These are phyloP conservation scores for Colletotrichum orchidophilum DNA, from an alignment of 2,329 filamentous ascomycete genomes.

Conservation along the genomic window DNA sequence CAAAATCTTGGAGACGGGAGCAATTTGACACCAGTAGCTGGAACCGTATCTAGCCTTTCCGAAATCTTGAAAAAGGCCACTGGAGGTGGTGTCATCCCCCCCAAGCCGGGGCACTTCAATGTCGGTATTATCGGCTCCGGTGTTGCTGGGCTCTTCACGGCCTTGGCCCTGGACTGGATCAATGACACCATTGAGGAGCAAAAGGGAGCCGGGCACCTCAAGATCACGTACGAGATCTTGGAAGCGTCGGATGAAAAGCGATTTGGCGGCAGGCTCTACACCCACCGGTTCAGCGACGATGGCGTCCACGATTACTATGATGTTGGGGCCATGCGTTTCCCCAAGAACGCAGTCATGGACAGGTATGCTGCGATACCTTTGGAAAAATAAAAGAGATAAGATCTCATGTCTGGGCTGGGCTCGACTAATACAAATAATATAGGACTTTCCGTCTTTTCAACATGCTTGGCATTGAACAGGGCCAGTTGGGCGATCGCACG, in stretches of 20 bases:
- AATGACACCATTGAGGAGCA: slow-evolving; percentile 15
- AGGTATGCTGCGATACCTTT: background rate
- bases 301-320: slow-evolving; percentile 50
- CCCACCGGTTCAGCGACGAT: slow-evolving; percentile 42
- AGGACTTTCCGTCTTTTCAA: background rate
- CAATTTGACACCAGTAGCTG: background rate
- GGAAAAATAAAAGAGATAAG: too few species aligned
- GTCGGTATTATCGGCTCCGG: slow-evolving; percentile 49
- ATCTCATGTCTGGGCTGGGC: background rate
- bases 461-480: background rate
- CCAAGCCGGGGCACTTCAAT: background rate
- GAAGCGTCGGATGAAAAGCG: slow-evolving; percentile 41
- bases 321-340: slow-evolving; percentile 52
- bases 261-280: slow-evolving; percentile 47
- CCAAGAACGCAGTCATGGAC: slow-evolving; percentile 43
- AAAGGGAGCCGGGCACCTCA: slow-evolving; percentile 44
- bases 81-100: background rate
- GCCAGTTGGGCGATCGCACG: background rate
- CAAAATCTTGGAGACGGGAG: background rate
- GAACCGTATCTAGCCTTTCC: background rate
- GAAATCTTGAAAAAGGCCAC: background rate
- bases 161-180: slow-evolving; percentile 43
- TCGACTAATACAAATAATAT: background rate
- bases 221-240: slow-evolving; percentile 45
- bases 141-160: slow-evolving; percentile 46